Evolutionary conservation across 2,329 filamentous ascomycete genomes (phyloP).

Genomic region (Aurifilum marmelostoma): DNA sequence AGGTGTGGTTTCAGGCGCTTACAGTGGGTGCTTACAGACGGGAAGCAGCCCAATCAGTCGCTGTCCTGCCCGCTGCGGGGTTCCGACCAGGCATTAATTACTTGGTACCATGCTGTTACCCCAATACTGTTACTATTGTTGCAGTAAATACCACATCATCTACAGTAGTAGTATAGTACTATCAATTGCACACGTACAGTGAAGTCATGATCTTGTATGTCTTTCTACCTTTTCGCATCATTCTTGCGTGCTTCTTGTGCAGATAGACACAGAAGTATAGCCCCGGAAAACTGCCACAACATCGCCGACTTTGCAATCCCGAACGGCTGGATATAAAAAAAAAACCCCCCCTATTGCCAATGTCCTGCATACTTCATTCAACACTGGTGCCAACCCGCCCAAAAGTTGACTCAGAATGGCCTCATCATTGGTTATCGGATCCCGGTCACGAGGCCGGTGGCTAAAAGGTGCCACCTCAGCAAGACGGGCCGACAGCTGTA

Average conservation of each 20-base stretch:
- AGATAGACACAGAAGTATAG: not conserved
- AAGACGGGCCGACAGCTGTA: not conserved
- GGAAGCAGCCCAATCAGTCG: not conserved
- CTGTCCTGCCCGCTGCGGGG: not conserved
- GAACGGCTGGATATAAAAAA: not conserved
- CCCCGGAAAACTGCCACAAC: not conserved
- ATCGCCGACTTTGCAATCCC: not conserved
- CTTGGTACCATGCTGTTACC: too few species aligned
- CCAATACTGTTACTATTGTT: too few species aligned
- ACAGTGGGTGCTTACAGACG: not conserved
- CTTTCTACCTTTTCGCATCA: not conserved
- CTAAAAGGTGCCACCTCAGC: not conserved
- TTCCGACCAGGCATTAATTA: not conserved
- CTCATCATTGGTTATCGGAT: not conserved
- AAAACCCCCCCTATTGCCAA: not conserved
- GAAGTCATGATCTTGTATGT: not conserved
- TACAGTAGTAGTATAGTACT: not conserved
- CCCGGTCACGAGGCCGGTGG: not conserved
- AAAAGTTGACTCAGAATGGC: not conserved
- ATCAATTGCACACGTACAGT: not conserved
- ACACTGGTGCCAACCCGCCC: not conserved
- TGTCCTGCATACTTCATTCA: not conserved
- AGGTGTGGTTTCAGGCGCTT: slow-evolving; percentile 7
- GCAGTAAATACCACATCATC: not conserved
- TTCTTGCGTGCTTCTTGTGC: not conserved